These are phyloP conservation scores for Didymellaceae sp. DNA, from an alignment of 2,329 filamentous ascomycete genomes.

Conservation along the genomic window DNA sequence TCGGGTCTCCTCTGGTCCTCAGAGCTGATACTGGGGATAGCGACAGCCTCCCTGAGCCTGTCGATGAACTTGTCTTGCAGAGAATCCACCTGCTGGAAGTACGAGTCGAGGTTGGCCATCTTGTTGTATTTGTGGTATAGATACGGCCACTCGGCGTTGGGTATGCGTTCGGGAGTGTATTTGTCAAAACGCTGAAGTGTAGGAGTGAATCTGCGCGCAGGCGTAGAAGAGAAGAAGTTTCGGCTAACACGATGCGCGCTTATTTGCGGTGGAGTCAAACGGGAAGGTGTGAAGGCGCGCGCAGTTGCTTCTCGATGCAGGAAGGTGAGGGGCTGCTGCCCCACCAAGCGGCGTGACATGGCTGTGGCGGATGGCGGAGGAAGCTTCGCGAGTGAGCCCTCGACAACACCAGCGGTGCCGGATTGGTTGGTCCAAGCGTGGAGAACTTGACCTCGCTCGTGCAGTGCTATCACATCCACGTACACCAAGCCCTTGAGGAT, in stretches of 20 bases:
- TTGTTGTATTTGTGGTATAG: conserved; percentile 53
- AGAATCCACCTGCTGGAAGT: conserved; percentile 89
- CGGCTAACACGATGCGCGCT: conserved; percentile 29
- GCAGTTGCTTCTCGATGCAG: conserved; percentile 21
- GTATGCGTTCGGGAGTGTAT: conserved; percentile 28
- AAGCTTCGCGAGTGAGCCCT: conserved; percentile 9
- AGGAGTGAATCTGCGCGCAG: conserved; percentile 14
- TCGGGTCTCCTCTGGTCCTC: conserved; percentile 87
- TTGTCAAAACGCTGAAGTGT: conserved; percentile 20
- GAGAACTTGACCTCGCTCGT: background rate
- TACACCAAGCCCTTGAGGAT: conserved; percentile 7
- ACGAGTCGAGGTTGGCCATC: conserved; percentile 93
- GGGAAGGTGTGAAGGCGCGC: conserved; percentile 38
- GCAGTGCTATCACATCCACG: background rate
- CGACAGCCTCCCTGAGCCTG: conserved; percentile 87
- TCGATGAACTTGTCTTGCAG: conserved; percentile 85
- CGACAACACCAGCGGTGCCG: conserved; percentile 1
- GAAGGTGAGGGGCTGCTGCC: conserved; percentile 21
- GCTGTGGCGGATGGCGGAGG: conserved; percentile 13
- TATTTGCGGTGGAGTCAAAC: conserved; percentile 42
- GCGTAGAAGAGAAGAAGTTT: conserved; percentile 20
- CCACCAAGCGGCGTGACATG: conserved; percentile 17
- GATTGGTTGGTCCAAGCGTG: conserved; percentile 16
- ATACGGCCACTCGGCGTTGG: conserved; percentile 53
- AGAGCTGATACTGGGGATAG: conserved; percentile 93